Evolutionary conservation across 805 yeast genomes (phyloP), one percentile per base, ranked within the genome.

Genomic region (Kodamaea fukazawae): DNA sequence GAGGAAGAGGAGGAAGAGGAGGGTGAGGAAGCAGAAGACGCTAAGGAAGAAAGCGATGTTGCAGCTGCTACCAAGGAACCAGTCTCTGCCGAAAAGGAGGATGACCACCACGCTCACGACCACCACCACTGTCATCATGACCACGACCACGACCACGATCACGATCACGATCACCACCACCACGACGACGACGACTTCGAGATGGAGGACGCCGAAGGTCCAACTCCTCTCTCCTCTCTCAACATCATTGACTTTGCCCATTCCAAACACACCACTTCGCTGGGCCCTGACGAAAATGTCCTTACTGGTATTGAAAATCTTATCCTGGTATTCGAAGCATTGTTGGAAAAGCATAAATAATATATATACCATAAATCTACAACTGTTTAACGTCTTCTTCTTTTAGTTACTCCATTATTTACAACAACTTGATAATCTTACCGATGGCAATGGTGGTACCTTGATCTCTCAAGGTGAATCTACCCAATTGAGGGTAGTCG

Each of bases 371-470:
- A 16, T 32, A 17, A 14, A 17, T n/a, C 25, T 20, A 32, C 25
- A 9, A 32, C 17, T 12, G 27, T 22, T 14, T 11, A 11, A 20
- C 18, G 18, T 10, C 27, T 29, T 29, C 32, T 8, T 33, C 20
- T 22, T 9, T 23, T 33, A 33, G 15, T 22, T n/a, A n/a, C 12
- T 33, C 28, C 38, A 35, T 27, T 25, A 22, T 22, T n/a, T 76
- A 82, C 63, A 89, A 71, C 49, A 93, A 71, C 71, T 91, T 91
- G 44, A 96, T 86, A 57, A 93, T 88, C 70, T 91, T 90, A 70
- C 99, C 99, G 65, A 93, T 93, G 50, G 99, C 99, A 68, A 93
- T 90, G 39, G 99, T 93, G 47, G 81, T 81, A 61, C 98, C 99
- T 72, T 93, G 98, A 69, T 93, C 99, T 77, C 99, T 89, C 64